These are phyloP conservation scores for Aspergillus spinulosporus DNA, from an alignment of 2,329 filamentous ascomycete species.

Conservation along the genomic window DNA sequence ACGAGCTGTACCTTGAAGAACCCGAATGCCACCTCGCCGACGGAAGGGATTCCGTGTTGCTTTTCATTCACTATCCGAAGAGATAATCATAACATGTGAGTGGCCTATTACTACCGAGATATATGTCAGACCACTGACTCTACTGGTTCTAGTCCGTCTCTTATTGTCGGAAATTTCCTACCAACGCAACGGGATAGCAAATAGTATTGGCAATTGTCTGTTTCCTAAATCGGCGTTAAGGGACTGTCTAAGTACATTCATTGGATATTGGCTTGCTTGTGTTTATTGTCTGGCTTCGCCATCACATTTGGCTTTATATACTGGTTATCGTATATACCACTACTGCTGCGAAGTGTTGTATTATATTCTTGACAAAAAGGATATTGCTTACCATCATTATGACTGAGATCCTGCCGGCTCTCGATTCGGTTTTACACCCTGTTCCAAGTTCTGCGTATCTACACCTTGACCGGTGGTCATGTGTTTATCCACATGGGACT, in stretches of 20 bases:
- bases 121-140: not conserved
- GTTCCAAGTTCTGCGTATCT: not conserved
- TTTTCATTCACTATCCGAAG: conserved; percentile 96
- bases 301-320: not conserved
- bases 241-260: not conserved
- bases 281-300: not conserved
- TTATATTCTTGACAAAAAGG: conserved; percentile 6
- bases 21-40: conserved; percentile 65
- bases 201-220: conserved; percentile 19
- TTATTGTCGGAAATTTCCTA: conserved; percentile 96
- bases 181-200: conserved; percentile 69
- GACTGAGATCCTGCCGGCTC: not conserved
- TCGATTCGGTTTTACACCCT: not conserved
- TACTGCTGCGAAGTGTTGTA: conserved; percentile 17
- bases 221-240: not conserved
- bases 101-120: conserved; percentile 15
- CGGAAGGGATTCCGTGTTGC: conserved; percentile 82
- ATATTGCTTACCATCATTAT: not conserved
- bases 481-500: not conserved
- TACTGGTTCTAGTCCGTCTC: conserved; percentile 65
- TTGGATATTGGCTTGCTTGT: not conserved
- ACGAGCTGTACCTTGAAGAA: conserved; percentile 91
- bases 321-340: conserved; percentile 12
- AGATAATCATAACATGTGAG: conserved; percentile 95
- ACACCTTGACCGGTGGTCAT: conserved; percentile 5